Conservation (phyloP, 192 early-diverging fungal genomes). For the Backusella morwellensis region DNA sequence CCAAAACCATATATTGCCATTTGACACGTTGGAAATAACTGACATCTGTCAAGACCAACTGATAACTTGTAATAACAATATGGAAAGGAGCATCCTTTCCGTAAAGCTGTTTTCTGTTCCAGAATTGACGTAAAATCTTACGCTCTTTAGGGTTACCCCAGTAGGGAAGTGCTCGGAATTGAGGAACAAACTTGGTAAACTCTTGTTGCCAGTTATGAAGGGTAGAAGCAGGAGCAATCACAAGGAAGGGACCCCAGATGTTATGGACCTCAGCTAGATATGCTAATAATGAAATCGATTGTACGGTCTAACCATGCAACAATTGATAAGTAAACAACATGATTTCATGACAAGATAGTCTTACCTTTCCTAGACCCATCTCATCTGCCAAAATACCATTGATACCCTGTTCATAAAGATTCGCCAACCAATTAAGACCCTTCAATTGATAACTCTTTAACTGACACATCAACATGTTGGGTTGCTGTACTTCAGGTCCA, state of each 20-base stretch:
- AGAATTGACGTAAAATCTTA: slow-evolving; percentile 78
- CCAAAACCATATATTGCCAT: slow-evolving; percentile 96
- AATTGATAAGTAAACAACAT: neutral
- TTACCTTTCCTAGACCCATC: slow-evolving; percentile 58
- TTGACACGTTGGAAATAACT: slow-evolving; percentile 77
- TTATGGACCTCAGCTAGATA: slow-evolving; percentile 83
- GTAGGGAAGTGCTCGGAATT: slow-evolving; percentile 79
- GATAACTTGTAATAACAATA: slow-evolving; percentile 88
- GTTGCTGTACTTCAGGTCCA: slow-evolving; percentile 74
- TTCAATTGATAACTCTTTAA: slow-evolving; percentile 82
- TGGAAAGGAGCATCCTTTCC: slow-evolving; percentile 81
- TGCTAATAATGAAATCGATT: slow-evolving; percentile 87
- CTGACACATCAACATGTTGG: slow-evolving; percentile 83
- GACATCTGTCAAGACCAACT: slow-evolving; percentile 79
- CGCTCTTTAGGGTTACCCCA: slow-evolving; percentile 86
- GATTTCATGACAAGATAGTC: neutral
- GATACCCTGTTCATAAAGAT: slow-evolving; percentile 87
- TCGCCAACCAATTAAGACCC: slow-evolving; percentile 83
- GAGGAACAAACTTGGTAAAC: slow-evolving; percentile 76
- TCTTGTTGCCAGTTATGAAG: slow-evolving; percentile 95
- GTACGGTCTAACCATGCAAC: slow-evolving; percentile 65
- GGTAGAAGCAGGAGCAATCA: slow-evolving; percentile 86
- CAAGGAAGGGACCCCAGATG: slow-evolving; percentile 91
- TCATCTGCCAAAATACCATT: slow-evolving; percentile 90
- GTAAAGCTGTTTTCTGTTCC: slow-evolving; percentile 73